Conservation (phyloP, 2,329 filamentous ascomycete genomes). For the Grosmannia clavigera region DNA sequence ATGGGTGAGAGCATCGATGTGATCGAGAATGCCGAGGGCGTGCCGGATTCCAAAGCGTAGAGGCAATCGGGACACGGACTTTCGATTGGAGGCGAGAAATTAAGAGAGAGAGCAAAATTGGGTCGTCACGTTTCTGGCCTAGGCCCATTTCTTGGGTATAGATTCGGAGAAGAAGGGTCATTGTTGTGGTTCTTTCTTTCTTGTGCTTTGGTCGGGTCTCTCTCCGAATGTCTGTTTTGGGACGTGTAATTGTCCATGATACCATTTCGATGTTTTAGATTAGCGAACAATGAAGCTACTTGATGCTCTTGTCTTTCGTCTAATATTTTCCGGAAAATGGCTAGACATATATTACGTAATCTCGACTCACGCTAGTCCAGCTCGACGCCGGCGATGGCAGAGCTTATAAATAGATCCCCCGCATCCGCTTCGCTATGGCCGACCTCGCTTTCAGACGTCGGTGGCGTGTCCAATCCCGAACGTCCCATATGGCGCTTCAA, state of each 20-base stretch:
- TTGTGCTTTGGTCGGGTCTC: no score
- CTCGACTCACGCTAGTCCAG: constrained; percentile 14
- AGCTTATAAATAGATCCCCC: constrained; percentile 17
- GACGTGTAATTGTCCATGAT: neutral
- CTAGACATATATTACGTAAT: neutral
- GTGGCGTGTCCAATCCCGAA: constrained; percentile 35
- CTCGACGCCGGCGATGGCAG: constrained; percentile 20
- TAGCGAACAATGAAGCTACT: neutral
- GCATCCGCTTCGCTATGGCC: constrained; percentile 29
- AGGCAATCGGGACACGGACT: neutral
- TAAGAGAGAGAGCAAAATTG: neutral
- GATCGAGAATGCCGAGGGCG: constrained; percentile 4
- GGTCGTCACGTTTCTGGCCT: no score
- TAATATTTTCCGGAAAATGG: neutral
- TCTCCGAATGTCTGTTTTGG: neutral
- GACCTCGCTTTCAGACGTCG: constrained; percentile 39
- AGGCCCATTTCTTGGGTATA: no score
- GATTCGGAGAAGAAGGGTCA: no score
- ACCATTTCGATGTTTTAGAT: neutral
- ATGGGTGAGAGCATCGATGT: constrained; percentile 21
- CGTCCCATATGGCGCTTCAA: constrained; percentile 35
- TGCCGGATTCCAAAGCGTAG: neutral
- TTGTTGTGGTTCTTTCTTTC: no score
- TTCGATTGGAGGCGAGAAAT: neutral
- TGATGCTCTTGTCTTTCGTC: neutral